Conservation (phyloP, 2,329 filamentous ascomycete genomes). For the Ophiostoma piceae region DNA sequence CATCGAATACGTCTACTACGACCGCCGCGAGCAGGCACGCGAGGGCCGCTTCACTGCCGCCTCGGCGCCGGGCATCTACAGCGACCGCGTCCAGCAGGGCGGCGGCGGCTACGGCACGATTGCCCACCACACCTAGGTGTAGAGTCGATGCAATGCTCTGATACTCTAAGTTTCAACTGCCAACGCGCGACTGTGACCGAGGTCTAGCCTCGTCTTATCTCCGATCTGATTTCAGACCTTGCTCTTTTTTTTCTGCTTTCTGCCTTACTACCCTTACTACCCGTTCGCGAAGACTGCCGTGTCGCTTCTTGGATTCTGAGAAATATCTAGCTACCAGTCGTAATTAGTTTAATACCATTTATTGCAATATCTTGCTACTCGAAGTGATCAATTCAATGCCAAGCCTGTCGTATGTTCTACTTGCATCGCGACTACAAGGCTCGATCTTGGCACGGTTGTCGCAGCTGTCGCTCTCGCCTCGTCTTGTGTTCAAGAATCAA, state of each 20-base stretch:
- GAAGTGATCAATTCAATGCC: neutral
- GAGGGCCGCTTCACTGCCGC: slow-evolving; percentile 50
- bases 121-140: slow-evolving; percentile 24
- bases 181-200: neutral
- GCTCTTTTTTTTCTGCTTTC: neutral
- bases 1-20: slow-evolving; percentile 76
- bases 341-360: no score
- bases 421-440: neutral
- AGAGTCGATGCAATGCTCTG: neutral
- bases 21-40: slow-evolving; percentile 59
- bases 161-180: no score
- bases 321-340: neutral
- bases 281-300: neutral
- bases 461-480: neutral
- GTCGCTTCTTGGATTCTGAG: neutral
- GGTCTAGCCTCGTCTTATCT: no score
- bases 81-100: slow-evolving; percentile 66
- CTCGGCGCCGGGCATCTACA: slow-evolving; percentile 65
- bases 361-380: no score
- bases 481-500: neutral
- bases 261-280: neutral
- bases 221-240: no score
- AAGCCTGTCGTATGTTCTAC: neutral
- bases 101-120: slow-evolving; percentile 46
- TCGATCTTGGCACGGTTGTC: neutral